These are phyloP conservation scores for Tieghemiomyces parasiticus DNA, from an alignment of 192 early-diverging fungal species.

Conservation along the genomic window DNA sequence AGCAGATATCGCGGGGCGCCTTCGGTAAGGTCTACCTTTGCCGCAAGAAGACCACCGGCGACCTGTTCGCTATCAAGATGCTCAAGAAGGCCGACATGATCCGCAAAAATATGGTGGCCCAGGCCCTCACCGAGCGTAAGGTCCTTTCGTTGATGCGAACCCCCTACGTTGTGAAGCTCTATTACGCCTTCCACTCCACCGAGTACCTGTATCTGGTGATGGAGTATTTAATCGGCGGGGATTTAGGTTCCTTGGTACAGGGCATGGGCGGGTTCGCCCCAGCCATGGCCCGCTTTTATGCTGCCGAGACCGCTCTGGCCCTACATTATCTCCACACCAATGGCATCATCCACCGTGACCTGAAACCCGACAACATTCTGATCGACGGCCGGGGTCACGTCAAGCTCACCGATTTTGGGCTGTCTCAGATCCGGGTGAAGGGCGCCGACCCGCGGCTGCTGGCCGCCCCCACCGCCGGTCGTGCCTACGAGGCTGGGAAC, in stretches of 20 bases:
- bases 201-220: constrained; percentile 81
- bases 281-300: constrained; percentile 74
- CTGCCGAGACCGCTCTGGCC: constrained; percentile 76
- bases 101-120: constrained; percentile 90
- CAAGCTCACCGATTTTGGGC: constrained; percentile 91
- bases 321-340: constrained; percentile 83
- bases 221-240: constrained; percentile 85
- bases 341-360: constrained; percentile 78
- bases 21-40: constrained; percentile 86
- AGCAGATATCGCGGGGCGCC: constrained; percentile 87
- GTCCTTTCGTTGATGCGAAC: constrained; percentile 64
- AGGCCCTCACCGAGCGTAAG: constrained; percentile 74
- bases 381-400: constrained; percentile 78
- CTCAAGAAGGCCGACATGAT: constrained; percentile 89
- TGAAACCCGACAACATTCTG: constrained; percentile 75
- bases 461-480: neutral
- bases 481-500: constrained; percentile 10
- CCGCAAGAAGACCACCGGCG: constrained; percentile 69
- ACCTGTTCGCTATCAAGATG: constrained; percentile 86
- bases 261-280: constrained; percentile 67
- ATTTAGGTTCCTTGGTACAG: constrained; percentile 58
- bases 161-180: constrained; percentile 84
- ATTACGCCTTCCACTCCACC: constrained; percentile 79
- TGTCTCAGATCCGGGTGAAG: constrained; percentile 62
- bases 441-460: constrained; percentile 8